A percentile compares a stretch with the other conserved stretches of the same genome.
Conservation (phyloP, 169 alveolate genomes). For the Plasmodium relictum region DNA sequence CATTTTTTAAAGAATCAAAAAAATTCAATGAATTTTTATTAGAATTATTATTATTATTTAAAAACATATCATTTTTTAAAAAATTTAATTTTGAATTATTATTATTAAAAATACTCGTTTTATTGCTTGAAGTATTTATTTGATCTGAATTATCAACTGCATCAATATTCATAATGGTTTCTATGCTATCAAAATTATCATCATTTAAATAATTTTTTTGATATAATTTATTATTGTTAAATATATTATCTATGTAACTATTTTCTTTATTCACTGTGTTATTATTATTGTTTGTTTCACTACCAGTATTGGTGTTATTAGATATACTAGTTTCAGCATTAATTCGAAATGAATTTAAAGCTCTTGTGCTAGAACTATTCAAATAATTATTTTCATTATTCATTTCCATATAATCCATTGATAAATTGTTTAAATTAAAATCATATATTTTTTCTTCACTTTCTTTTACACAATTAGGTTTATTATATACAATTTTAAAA, state of each 20-base stretch:
- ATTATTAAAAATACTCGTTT: background rate
- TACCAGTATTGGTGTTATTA: too few relatives aligned
- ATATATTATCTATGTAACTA: background rate
- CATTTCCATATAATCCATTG: too few relatives aligned
- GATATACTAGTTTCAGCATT: too few relatives aligned
- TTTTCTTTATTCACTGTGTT: background rate
- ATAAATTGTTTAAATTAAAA: too few relatives aligned
- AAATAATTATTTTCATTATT: too few relatives aligned
- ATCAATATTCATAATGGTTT: background rate
- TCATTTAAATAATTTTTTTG: background rate
- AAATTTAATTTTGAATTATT: background rate
- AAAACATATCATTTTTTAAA: background rate
- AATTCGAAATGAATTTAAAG: too few relatives aligned
- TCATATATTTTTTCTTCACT: too few relatives aligned
- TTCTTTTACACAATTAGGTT: background rate
- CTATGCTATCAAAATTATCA: slow-evolving; percentile 17
- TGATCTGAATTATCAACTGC: background rate
- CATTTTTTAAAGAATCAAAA: slow-evolving; percentile 11
- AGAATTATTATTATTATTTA: background rate
- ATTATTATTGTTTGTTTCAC: background rate
- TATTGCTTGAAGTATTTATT: background rate
- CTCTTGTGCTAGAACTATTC: too few relatives aligned
- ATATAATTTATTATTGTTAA: background rate
- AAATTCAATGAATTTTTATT: background rate
- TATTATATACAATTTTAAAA: too few relatives aligned